These are phyloP conservation scores for Cercospora berteroae DNA, from an alignment of 2,329 filamentous ascomycete species.

Conservation along the genomic window DNA sequence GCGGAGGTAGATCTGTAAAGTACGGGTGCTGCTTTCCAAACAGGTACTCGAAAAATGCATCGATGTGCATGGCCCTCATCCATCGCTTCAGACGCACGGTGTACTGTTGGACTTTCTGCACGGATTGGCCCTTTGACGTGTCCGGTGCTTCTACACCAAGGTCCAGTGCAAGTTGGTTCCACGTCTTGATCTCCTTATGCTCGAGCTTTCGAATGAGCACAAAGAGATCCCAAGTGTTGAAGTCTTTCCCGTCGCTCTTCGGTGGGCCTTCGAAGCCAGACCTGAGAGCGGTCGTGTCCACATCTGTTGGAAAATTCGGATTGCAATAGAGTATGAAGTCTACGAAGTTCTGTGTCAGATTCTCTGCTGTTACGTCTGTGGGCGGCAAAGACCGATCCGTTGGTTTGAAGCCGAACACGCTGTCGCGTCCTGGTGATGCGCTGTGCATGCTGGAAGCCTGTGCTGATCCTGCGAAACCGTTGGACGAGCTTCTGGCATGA, in stretches of 20 bases:
- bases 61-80: constrained; percentile 96
- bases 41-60: constrained; percentile 91
- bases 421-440: constrained; percentile 16
- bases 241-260: constrained; percentile 82
- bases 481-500: constrained; percentile 19
- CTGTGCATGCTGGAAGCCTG: constrained; percentile 27
- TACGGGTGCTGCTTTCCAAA: constrained; percentile 75
- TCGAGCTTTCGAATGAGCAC: constrained; percentile 77
- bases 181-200: constrained; percentile 82
- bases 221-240: constrained; percentile 74
- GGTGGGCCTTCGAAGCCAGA: constrained; percentile 77
- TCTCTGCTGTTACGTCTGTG: constrained; percentile 64
- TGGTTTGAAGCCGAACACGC: constrained; percentile 36
- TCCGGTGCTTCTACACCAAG: constrained; percentile 87
- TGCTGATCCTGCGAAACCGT: constrained; percentile 24
- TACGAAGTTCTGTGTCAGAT: constrained; percentile 79
- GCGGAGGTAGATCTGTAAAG: constrained; percentile 70
- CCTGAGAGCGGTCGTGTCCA: constrained; percentile 68
- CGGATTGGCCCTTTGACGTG: constrained; percentile 71
- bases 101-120: constrained; percentile 93
- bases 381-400: constrained; percentile 61
- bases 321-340: constrained; percentile 89
- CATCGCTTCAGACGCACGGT: constrained; percentile 88
- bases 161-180: constrained; percentile 81
- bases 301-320: constrained; percentile 68